Evolutionary conservation across 1,284 basidiomycete species (phyloP).

Genomic region (Irpex lacteus): DNA sequence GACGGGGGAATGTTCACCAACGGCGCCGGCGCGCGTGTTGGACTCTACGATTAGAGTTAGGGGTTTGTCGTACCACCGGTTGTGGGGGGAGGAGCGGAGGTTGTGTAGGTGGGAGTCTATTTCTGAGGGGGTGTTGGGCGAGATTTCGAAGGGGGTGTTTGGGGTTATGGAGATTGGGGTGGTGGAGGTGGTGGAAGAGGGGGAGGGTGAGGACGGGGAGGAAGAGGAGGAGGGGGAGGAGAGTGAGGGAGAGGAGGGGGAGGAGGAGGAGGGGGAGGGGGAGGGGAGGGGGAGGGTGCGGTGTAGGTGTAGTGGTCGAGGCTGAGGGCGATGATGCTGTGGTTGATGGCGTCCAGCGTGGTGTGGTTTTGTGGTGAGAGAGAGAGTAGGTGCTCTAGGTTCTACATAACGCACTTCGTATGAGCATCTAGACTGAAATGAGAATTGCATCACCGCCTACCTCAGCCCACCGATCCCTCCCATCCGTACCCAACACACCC

Average conservation of each 20-base stretch:
- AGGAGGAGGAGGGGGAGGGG: too few relatives aligned
- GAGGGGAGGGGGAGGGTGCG: not conserved
- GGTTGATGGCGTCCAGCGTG: slow-evolving; percentile 62
- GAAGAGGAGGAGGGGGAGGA: too few relatives aligned
- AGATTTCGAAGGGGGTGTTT: too few relatives aligned
- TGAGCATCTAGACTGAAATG: not conserved
- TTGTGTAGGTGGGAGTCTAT: slow-evolving; percentile 82
- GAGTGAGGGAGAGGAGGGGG: too few relatives aligned
- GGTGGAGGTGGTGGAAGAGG: not conserved
- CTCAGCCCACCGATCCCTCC: slow-evolving; percentile 82
- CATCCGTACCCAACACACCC: slow-evolving; percentile 77
- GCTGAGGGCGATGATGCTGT: slow-evolving; percentile 76
- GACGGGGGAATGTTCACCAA: slow-evolving; percentile 91
- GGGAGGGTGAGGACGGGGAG: slow-evolving; percentile 13
- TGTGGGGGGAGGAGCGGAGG: slow-evolving; percentile 66
- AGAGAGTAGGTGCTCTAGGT: slow-evolving; percentile 68
- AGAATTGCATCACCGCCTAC: slow-evolving; percentile 37
- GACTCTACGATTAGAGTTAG: slow-evolving; percentile 84
- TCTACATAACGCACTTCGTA: slow-evolving; percentile 44
- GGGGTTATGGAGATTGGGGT: slow-evolving; percentile 21
- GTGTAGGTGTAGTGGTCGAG: slow-evolving; percentile 60
- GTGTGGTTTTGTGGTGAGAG: slow-evolving; percentile 65
- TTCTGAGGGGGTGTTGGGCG: slow-evolving; percentile 32
- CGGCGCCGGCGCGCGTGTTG: slow-evolving; percentile 82
- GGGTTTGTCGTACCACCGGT: slow-evolving; percentile 94